Base-by-base conservation (phyloP, 208 protist species). In the Acanthamoeba sp. region DNA sequence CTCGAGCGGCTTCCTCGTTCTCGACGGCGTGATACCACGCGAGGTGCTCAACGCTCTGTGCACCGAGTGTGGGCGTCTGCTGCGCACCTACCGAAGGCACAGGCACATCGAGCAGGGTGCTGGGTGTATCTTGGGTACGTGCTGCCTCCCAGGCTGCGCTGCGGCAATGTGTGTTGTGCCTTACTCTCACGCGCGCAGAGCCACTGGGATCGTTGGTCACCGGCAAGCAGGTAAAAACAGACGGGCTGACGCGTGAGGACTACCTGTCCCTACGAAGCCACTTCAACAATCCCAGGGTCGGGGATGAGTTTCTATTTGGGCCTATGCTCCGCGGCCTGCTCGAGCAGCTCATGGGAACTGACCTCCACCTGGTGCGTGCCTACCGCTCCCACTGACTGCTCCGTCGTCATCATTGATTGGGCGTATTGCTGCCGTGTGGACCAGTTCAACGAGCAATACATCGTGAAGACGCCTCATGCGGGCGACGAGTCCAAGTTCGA, bases 401-500 rank as follows among this genome's bases (percentile, higher is more conserved):
- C 29, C 45, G 2, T 34, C 27, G 59, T 18, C 76, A 59, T 85
- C 12, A 73, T 36, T 12, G n/a, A n/a, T n/a, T n/a, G n/a, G n/a
- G n/a, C n/a, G n/a, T n/a, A n/a, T n/a, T n/a, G n/a, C n/a, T n/a
- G n/a, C n/a, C n/a, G n/a, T n/a, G n/a, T n/a, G n/a, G n/a, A n/a
- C 45, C 45, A 94, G 90, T 66, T 94, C 73, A 94, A 94, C 52
- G 90, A 94, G 29, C 90, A 94, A 36, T 94, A 94, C 52, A 94
- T 94, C 10, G 90, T 94, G 29, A 94, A 94, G 71, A 94, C 90
- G 10, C 50, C 62, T 22, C 62, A 94, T 32, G 42, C 90, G 2
- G 90, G 90, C 6, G 45, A 84, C 14, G 69, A 27, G 14, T 94
- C 90, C 38, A 78, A 66, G 34, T 94, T 94, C 27, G 90, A 52